phyloP scores from a whole-genome alignment of 225 moss, liverwort and hornwort genomes.

The Rhytidiadelphus loreus region DNA sequence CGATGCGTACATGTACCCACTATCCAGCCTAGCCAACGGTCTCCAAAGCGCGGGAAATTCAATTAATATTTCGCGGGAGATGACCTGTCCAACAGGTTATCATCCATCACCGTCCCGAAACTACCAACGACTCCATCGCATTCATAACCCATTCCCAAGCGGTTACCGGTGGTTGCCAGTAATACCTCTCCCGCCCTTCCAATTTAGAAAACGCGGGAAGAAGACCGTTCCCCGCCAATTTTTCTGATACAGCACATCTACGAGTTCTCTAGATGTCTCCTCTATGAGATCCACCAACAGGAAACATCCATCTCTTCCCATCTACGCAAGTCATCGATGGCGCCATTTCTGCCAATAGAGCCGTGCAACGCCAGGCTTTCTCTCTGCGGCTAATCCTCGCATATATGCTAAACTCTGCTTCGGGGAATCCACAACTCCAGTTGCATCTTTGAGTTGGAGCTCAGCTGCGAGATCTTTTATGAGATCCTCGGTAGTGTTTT shows the following conservation, averaged over 20 bases:
- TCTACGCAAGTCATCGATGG: not conserved
- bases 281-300: rapidly evolving
- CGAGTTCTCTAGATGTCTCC: rapidly evolving
- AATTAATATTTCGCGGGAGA: not conserved
- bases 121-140: not conserved
- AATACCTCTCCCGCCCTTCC: not conserved
- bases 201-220: slow-evolving; percentile 12
- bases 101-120: not conserved
- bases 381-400: not conserved
- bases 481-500: not conserved
- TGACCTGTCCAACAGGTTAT: not conserved
- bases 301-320: not conserved
- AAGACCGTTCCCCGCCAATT: not conserved
- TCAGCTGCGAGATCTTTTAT: rapidly evolving
- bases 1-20: not conserved
- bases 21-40: not conserved
- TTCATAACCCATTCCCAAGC: not conserved
- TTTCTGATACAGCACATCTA: not conserved
- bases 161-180: not conserved
- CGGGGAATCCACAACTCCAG: rapidly evolving
- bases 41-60: not conserved
- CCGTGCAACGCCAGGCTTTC: not conserved
- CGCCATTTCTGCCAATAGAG: not conserved
- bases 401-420: not conserved
- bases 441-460: rapidly evolving